Base-by-base conservation (phyloP, 768 basidiomycete species). In the Macrolepiota dolichaula region DNA sequence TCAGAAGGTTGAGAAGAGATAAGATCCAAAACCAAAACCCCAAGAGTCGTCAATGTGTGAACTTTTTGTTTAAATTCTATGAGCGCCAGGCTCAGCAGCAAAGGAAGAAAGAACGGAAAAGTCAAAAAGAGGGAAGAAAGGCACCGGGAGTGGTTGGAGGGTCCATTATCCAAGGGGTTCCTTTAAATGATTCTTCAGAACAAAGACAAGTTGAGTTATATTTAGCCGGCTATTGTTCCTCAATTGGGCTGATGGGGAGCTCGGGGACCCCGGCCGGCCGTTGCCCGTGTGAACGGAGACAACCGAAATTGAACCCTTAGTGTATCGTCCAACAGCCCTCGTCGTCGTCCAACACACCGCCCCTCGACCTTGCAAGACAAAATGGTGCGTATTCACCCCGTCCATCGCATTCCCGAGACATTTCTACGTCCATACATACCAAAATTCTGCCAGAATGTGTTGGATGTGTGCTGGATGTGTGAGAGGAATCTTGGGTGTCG, bases 331-430 rank as follows among this genome's bases (percentile, higher is more conserved):
- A 68, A 69, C 55, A 52, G 69, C 68, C 63, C 65, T 68, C 65
- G 70, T 64, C 71, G 72, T 66, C 66, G 73, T 72, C 72, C 71
- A 68, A 70, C 66, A 69, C 73, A 76, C 71, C 75, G 72, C 65
- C 72, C 63, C 66, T 73, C 74, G 73, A 76, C 74, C 67, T 61
- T 70, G 68, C 68, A 68, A 68, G 68, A 68, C 70, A 77, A 72
- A 69, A 79, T 79, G 77, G 77, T 79, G 75, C 76, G 77, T 66
- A 37, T 61, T 52, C 51, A 58, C 58, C 63, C 36, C 32, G 70
- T 61, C 59, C 32, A 59, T 61, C 51, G 62, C 38, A 42, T 24
- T 32, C n/a, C 42, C 50, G 25, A 29, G 38, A 10, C 36, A 38
- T 51, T 51, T 57, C 7, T 49, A 22, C 52, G 36, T 44, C 29